A percentile compares a stretch with the other conserved stretches of the same genome.
phyloP scores from a whole-genome alignment of 2,329 filamentous ascomycete genomes.

The Alternaria burnsii region DNA sequence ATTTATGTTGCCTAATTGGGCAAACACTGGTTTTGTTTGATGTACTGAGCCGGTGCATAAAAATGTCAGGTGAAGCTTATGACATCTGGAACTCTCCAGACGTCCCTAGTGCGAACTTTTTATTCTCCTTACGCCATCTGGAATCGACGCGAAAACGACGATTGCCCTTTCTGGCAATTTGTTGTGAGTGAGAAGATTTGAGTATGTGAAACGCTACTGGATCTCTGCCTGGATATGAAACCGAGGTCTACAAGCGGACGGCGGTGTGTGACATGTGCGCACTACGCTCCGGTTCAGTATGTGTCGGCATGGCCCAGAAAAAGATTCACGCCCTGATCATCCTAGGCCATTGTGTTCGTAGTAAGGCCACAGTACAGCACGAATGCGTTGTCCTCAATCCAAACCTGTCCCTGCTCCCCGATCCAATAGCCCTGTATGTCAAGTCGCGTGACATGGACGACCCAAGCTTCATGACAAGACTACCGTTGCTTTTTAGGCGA shows the following conservation, averaged over 20 bases:
- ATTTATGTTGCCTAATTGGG: neutral
- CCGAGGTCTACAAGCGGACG: neutral
- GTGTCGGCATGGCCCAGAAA: neutral
- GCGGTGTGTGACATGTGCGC: neutral
- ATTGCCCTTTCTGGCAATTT: neutral
- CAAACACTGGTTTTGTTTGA: neutral
- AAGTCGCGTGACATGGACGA: neutral
- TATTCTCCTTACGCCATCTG: conserved; percentile 3
- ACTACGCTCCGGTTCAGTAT: neutral
- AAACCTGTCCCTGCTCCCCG: neutral
- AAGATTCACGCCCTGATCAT: neutral
- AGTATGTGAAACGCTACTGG: neutral
- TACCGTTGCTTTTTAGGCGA: neutral
- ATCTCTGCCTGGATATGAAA: neutral
- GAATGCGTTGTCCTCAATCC: neutral
- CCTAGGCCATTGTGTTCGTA: neutral
- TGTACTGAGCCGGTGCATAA: neutral
- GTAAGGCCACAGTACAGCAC: neutral
- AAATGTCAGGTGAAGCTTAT: neutral
- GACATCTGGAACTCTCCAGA: conserved; percentile 1
- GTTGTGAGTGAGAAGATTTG: neutral
- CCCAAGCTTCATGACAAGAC: neutral
- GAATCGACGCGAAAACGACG: neutral
- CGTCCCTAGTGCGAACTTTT: neutral
- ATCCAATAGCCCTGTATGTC: neutral